These are phyloP conservation scores for Trichoderma koningiopsis DNA, from an alignment of 2,329 filamentous ascomycete species.

Conservation along the genomic window DNA sequence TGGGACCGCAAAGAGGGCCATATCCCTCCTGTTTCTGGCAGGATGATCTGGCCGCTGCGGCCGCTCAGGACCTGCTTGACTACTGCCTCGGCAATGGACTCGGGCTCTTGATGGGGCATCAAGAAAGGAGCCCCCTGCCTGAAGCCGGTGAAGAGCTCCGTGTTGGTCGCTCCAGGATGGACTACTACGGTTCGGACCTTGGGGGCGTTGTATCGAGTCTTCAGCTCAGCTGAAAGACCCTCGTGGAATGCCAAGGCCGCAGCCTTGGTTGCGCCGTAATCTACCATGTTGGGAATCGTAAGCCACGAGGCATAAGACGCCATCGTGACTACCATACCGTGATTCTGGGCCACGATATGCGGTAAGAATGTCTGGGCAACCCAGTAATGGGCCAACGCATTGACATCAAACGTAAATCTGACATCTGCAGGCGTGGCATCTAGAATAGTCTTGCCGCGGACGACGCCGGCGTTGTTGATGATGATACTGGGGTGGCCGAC, in stretches of 20 bases:
- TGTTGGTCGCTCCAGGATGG: conserved; percentile 52
- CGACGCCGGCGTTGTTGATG: conserved; percentile 72
- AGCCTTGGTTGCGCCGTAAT: conserved; percentile 69
- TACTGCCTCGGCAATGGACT: conserved; percentile 50
- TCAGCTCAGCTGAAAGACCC: conserved; percentile 60
- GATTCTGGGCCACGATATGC: conserved; percentile 61
- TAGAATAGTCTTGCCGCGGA: conserved; percentile 63
- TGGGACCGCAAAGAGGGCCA: conserved; percentile 51
- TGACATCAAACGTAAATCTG: conserved; percentile 71
- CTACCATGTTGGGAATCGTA: conserved; percentile 63
- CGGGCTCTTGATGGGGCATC: conserved; percentile 42
- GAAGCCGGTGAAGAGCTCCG: conserved; percentile 50
- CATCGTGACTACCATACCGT: conserved; percentile 74
- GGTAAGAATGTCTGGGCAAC: conserved; percentile 69
- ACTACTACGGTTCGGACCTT: conserved; percentile 68
- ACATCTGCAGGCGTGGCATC: conserved; percentile 59
- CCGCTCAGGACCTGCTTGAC: conserved; percentile 53
- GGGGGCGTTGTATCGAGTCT: conserved; percentile 61
- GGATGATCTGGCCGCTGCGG: conserved; percentile 50
- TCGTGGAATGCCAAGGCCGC: conserved; percentile 70
- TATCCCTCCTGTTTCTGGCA: conserved; percentile 45
- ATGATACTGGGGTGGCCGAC: conserved; percentile 69
- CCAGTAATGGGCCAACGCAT: conserved; percentile 68
- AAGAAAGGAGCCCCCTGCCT: conserved; percentile 51
- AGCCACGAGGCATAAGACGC: conserved; percentile 65